phyloP scores from a whole-genome alignment of 179 eudicot genomes.

The Silene vulgaris region DNA sequence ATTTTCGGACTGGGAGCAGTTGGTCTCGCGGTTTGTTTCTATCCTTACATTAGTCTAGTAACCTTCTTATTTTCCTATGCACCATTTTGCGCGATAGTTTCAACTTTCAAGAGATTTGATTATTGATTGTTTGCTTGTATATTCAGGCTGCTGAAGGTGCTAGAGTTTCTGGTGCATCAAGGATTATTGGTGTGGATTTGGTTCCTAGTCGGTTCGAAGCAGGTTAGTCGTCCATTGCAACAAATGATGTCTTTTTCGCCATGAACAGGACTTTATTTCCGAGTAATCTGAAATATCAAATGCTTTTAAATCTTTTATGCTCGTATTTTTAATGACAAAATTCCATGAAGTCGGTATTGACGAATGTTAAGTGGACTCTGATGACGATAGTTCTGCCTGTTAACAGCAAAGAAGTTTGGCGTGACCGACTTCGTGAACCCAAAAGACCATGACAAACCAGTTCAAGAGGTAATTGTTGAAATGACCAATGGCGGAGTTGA shows the following conservation, averaged over 20 bases:
- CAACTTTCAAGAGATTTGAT: neutral
- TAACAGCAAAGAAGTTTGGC: slow-evolving; percentile 41
- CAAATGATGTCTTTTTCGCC: neutral
- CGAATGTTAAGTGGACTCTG: neutral
- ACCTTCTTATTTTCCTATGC: neutral
- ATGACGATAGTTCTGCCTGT: neutral
- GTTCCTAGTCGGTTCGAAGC: slow-evolving; percentile 38
- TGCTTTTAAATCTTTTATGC: neutral
- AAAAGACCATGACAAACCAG: slow-evolving; percentile 56
- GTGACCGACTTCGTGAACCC: slow-evolving; percentile 66
- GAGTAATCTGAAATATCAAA: neutral
- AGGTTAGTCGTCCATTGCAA: slow-evolving; percentile 25
- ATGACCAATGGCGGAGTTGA: slow-evolving; percentile 85
- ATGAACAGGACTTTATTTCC: neutral
- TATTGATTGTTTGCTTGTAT: neutral
- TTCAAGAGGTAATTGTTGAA: slow-evolving; percentile 70
- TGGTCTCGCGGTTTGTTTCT: slow-evolving; percentile 46
- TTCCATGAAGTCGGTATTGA: neutral
- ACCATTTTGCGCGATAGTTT: too few relatives aligned
- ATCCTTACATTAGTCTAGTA: too few relatives aligned
- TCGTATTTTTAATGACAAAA: too few relatives aligned
- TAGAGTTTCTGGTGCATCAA: slow-evolving; percentile 49
- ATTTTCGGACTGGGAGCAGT: slow-evolving; percentile 48
- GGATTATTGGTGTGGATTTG: slow-evolving; percentile 45
- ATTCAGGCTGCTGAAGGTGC: slow-evolving; percentile 52